Evolutionary conservation across 2,329 filamentous ascomycete genomes (phyloP).

Genomic region (Claviceps sp.): DNA sequence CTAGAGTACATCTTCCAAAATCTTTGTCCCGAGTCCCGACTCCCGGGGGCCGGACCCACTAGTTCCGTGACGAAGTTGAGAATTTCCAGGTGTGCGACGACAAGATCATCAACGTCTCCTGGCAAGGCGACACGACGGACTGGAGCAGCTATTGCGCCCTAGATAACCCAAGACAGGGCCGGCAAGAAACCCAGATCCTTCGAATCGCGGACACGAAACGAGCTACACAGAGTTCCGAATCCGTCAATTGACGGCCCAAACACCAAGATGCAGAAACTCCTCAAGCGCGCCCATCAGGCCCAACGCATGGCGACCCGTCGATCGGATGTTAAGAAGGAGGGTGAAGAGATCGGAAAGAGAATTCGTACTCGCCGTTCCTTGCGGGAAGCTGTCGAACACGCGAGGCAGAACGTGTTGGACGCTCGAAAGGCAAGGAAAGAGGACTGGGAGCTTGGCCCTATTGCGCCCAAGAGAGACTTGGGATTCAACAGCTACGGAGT

Average conservation of each 20-base stretch:
- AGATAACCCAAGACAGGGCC: neutral
- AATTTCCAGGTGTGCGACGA: conserved; percentile 1
- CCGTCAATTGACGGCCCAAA: neutral
- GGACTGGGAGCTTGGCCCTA: conserved; percentile 64
- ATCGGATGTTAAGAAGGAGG: conserved; percentile 24
- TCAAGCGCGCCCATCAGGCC: conserved; percentile 52
- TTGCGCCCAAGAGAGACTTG: conserved; percentile 65
- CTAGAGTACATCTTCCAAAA: neutral
- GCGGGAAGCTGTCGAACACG: conserved; percentile 18
- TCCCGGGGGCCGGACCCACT: neutral
- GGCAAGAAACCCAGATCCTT: neutral
- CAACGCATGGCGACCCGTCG: conserved; percentile 47
- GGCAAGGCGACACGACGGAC: neutral
- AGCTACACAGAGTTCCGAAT: neutral
- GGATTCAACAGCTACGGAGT: conserved; percentile 52
- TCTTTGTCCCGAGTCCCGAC: neutral
- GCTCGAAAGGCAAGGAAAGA: conserved; percentile 47
- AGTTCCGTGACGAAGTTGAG: neutral
- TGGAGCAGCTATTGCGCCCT: neutral
- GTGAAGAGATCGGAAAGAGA: conserved; percentile 16
- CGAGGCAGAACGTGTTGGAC: conserved; percentile 22
- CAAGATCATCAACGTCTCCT: neutral
- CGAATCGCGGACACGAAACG: neutral
- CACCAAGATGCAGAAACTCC: conserved; percentile 53
- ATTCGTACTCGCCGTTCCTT: conserved; percentile 19